Conservation (phyloP, 805 yeast genomes). For the Yarrowia deformans region DNA sequence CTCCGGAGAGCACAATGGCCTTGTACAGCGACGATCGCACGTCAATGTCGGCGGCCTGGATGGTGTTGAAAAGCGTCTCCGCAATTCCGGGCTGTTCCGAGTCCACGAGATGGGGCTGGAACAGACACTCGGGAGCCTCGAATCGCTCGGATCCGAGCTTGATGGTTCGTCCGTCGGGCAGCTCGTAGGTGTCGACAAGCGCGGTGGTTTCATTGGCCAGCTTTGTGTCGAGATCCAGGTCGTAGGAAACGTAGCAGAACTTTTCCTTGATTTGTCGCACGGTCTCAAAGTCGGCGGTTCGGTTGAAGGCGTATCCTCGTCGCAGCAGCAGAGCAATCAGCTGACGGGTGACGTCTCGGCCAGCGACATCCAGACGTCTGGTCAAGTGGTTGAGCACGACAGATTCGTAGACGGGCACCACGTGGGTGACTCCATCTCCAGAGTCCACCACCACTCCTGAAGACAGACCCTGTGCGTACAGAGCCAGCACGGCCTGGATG, state of each 20-base stretch:
- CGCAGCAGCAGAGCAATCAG: constrained; percentile 88
- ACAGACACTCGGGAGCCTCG: constrained; percentile 95
- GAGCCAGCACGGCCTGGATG: constrained; percentile 96
- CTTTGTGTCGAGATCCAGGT: constrained; percentile 85
- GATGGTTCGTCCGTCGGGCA: constrained; percentile 96
- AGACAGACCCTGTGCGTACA: constrained; percentile 95
- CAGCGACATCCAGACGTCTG: constrained; percentile 93
- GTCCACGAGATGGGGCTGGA: constrained; percentile 94
- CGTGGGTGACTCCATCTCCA: constrained; percentile 98
- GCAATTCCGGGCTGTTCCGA: constrained; percentile 98
- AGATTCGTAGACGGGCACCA: constrained; percentile 97
- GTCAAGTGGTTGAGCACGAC: constrained; percentile 96
- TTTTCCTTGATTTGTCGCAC: constrained; percentile 98
- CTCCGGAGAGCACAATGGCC: constrained; percentile 95
- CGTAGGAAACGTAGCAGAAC: constrained; percentile 93
- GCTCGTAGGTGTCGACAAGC: constrained; percentile 85
- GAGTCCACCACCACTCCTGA: constrained; percentile 98
- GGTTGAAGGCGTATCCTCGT: constrained; percentile 96
- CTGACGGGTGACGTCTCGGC: constrained; percentile 97
- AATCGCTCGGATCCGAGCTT: constrained; percentile 95
- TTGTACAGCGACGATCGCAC: constrained; percentile 85
- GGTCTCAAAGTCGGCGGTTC: constrained; percentile 98
- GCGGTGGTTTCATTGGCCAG: constrained; percentile 95
- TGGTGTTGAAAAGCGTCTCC: constrained; percentile 87
- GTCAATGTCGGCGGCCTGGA: constrained; percentile 95